A percentile compares a stretch with the other conserved stretches of the same genome.
phyloP scores from a whole-genome alignment of 305 asterid genomes.

The Ajuga reptans region DNA sequence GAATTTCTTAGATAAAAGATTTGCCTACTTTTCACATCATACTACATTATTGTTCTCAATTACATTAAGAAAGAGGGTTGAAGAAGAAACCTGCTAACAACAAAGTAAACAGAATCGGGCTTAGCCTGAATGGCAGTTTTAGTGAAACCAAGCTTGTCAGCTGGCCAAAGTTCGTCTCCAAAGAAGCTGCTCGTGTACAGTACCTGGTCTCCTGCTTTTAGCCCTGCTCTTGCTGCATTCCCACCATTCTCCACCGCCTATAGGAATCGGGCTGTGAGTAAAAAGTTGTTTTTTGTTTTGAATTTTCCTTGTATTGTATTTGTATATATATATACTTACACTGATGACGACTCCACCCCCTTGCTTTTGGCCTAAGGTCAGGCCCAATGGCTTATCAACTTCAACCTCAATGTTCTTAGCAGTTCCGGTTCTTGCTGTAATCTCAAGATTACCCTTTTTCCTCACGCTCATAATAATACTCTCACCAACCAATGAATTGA shows the following conservation, averaged over 20 bases:
- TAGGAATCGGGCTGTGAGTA: too few relatives aligned
- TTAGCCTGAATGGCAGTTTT: conserved; percentile 93
- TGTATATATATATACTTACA: conserved; percentile 47
- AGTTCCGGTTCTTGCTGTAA: conserved; percentile 56
- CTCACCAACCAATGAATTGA: conserved; percentile 36
- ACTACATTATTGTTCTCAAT: background rate
- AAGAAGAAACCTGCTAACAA: conserved; percentile 58
- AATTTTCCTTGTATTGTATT: too few relatives aligned
- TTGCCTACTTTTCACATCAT: too few relatives aligned
- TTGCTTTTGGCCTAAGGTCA: conserved; percentile 73
- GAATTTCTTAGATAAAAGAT: too few relatives aligned
- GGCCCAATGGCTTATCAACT: conserved; percentile 89
- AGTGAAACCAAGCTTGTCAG: conserved; percentile 91
- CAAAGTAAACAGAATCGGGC: conserved; percentile 90
- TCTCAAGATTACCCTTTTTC: conserved; percentile 40
- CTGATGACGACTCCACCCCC: conserved; percentile 90
- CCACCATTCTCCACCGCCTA: conserved; percentile 84
- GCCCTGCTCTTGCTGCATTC: conserved; percentile 94
- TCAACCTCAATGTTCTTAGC: conserved; percentile 85
- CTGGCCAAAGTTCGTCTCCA: conserved; percentile 98
- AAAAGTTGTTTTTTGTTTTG: too few relatives aligned
- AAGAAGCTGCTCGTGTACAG: conserved; percentile 95
- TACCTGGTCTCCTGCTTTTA: conserved; percentile 83
- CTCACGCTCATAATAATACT: conserved; percentile 19
- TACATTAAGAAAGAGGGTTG: too few relatives aligned